Conservation (phyloP, 176 grass and related monocot genomes). For the Tillandsia fasciculata region DNA sequence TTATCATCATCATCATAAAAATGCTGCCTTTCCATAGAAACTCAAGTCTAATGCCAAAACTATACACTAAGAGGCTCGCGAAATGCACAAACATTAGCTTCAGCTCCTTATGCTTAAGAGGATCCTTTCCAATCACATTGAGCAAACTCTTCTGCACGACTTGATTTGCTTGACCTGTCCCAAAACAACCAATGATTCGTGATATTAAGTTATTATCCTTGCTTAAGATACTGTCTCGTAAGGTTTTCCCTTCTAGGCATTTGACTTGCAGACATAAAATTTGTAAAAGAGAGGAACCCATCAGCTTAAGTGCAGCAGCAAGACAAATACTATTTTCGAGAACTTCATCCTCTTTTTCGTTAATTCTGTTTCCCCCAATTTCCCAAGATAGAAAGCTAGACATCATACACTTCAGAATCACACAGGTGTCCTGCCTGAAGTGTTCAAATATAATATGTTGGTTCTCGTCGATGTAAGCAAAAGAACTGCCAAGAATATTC, state of each 20-base stretch:
- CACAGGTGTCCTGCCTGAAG: constrained; percentile 21
- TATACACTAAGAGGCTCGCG: constrained; percentile 30
- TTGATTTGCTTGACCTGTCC: constrained; percentile 12
- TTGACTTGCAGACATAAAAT: constrained; percentile 6
- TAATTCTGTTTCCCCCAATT: not conserved
- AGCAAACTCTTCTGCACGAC: constrained; percentile 24
- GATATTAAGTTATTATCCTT: constrained; percentile 5
- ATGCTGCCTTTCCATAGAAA: constrained; percentile 49
- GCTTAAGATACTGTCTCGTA: not conserved
- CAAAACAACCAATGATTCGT: constrained; percentile 12
- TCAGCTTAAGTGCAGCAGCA: constrained; percentile 14
- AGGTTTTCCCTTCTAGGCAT: not conserved
- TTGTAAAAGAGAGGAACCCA: constrained; percentile 20
- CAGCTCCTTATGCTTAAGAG: constrained; percentile 6
- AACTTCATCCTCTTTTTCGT: not conserved
- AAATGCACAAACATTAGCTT: constrained; percentile 44
- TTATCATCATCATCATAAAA: constrained; percentile 48
- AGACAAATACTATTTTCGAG: constrained; percentile 1
- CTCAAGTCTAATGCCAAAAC: constrained; percentile 36
- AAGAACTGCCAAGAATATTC: constrained; percentile 9
- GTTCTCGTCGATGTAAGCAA: constrained; percentile 23
- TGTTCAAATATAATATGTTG: constrained; percentile 34
- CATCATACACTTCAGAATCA: constrained; percentile 21
- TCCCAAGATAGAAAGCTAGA: constrained; percentile 12
- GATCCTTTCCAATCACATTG: constrained; percentile 9